phyloP scores from a whole-genome alignment of 2,329 filamentous ascomycete genomes.

The Zymoseptoria ardabiliae region DNA sequence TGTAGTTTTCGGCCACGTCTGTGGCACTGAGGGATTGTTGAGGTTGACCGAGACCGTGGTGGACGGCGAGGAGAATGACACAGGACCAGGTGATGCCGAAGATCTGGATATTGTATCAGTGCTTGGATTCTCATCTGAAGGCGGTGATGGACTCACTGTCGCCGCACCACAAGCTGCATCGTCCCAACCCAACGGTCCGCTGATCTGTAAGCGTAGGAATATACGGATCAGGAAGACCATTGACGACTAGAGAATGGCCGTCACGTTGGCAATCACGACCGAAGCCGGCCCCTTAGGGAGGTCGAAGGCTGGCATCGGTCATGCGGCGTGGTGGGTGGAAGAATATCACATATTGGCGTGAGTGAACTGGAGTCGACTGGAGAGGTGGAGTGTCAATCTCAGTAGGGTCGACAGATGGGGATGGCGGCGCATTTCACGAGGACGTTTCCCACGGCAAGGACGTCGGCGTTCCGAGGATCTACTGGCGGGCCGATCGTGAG shows the following conservation, averaged over 20 bases:
- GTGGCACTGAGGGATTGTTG: not conserved
- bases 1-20: slow-evolving; percentile 4
- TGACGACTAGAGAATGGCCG: slow-evolving; percentile 19
- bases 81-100: slow-evolving; percentile 15
- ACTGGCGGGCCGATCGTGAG: not conserved
- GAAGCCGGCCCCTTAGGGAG: slow-evolving; percentile 16
- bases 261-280: slow-evolving; percentile 18
- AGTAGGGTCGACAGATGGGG: no score
- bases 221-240: slow-evolving; percentile 22
- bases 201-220: slow-evolving; percentile 24
- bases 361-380: no score
- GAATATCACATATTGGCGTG: not conserved
- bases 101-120: not conserved
- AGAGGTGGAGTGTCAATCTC: no score
- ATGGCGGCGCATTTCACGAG: no score
- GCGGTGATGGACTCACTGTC: slow-evolving; percentile 8
- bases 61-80: slow-evolving; percentile 15
- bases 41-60: slow-evolving; percentile 18
- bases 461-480: not conserved
- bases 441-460: not conserved
- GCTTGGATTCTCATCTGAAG: not conserved
- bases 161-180: slow-evolving; percentile 21
- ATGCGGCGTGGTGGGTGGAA: not conserved
- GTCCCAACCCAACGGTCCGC: slow-evolving; percentile 25
- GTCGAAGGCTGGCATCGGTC: slow-evolving; percentile 16